These are phyloP conservation scores for Urtica urens DNA, from an alignment of 306 rosid species.

Conservation along the genomic window DNA sequence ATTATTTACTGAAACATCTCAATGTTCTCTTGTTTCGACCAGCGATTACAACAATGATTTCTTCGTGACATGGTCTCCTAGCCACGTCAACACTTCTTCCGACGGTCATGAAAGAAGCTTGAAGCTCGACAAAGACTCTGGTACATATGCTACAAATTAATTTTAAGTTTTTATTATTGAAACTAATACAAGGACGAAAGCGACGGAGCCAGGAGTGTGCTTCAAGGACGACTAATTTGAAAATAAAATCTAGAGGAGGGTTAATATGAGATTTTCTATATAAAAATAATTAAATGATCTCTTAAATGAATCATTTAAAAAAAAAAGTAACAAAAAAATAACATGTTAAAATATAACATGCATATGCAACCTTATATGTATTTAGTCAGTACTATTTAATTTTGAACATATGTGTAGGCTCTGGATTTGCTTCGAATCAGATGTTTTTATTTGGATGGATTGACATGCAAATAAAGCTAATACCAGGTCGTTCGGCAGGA, in stretches of 20 bases:
- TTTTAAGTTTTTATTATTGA: too few species aligned
- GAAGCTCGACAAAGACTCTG: conserved; percentile 81
- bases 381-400: too few species aligned
- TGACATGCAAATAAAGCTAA: conserved; percentile 83
- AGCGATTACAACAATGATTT: conserved; percentile 84
- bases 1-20: conserved; percentile 19
- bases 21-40: conserved; percentile 59
- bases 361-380: too few species aligned
- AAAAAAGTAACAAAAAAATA: too few species aligned
- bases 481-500: conserved; percentile 88
- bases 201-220: too few species aligned
- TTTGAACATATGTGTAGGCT: conserved; percentile 29
- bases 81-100: conserved; percentile 62
- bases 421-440: conserved; percentile 76
- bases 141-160: conserved; percentile 34
- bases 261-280: too few species aligned
- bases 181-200: too few species aligned
- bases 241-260: too few species aligned
- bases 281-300: too few species aligned
- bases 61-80: conserved; percentile 76
- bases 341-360: too few species aligned
- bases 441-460: conserved; percentile 81
- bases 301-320: too few species aligned
- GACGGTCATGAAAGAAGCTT: conserved; percentile 56
- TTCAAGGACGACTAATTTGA: too few species aligned